phyloP scores from a whole-genome alignment of 2,329 filamentous ascomycete species.

The Penicillium sp. region DNA sequence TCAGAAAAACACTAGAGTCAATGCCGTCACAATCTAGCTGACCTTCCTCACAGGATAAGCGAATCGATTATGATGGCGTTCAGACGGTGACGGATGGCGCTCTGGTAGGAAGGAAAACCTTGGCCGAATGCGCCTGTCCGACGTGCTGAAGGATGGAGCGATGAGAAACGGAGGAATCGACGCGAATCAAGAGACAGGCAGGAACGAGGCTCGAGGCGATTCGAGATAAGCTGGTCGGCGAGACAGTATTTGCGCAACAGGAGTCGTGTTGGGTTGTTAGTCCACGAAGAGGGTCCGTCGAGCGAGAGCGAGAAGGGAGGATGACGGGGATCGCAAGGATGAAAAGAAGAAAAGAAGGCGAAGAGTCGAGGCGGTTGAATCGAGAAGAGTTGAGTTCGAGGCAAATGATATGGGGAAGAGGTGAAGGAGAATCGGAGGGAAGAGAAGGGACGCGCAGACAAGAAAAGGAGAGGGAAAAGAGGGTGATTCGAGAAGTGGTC shows the following conservation, averaged over 20 bases:
- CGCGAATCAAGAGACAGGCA: background rate
- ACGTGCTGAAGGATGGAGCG: conserved; percentile 25
- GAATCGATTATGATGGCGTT: conserved; percentile 2
- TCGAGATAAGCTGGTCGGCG: conserved; percentile 8
- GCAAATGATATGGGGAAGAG: conserved; percentile 18
- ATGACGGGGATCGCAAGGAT: conserved; percentile 24
- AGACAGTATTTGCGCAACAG: conserved; percentile 21
- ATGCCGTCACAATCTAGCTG: background rate
- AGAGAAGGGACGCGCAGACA: conserved; percentile 24
- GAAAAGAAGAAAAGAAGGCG: conserved; percentile 13
- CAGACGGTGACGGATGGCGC: conserved; percentile 4
- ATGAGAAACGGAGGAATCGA: conserved; percentile 12
- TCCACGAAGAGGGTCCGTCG: conserved; percentile 6
- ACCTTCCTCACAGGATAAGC: background rate
- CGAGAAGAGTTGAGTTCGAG: conserved; percentile 14
- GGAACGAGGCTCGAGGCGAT: conserved; percentile 17
- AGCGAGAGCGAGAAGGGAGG: conserved; percentile 24
- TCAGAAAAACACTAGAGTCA: background rate
- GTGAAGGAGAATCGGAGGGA: conserved; percentile 15
- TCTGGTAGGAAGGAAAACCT: conserved; percentile 17
- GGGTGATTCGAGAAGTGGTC: conserved; percentile 29
- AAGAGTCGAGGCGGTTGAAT: conserved; percentile 1
- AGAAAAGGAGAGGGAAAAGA: conserved; percentile 33
- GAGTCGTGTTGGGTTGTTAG: background rate
- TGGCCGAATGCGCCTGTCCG: conserved; percentile 22